These are phyloP conservation scores for Acacia melanoxylon DNA, from an alignment of 306 rosid genomes.

Conservation along the genomic window DNA sequence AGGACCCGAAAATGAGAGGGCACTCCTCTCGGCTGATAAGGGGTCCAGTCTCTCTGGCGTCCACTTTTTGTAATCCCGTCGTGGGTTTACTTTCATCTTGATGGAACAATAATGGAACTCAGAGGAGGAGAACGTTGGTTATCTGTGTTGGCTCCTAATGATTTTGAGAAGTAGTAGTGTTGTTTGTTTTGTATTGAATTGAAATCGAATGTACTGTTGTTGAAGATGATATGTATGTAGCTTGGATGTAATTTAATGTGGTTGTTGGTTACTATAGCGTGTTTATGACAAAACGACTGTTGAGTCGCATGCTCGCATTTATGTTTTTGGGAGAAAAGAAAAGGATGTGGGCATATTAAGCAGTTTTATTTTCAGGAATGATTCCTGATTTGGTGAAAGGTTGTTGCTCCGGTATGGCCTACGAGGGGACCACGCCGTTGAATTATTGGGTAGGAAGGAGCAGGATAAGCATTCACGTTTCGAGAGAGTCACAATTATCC, in stretches of 20 bases:
- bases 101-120: constrained; percentile 4
- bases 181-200: constrained; percentile 5
- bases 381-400: constrained; percentile 24
- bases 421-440: constrained; percentile 49
- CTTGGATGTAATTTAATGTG: constrained; percentile 44
- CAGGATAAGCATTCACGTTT: background rate
- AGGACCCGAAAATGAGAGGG: constrained; percentile 37
- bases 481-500: background rate
- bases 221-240: constrained; percentile 2
- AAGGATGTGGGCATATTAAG: constrained; percentile 38
- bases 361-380: constrained; percentile 9
- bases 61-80: constrained; percentile 53
- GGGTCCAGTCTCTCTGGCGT: constrained; percentile 44
- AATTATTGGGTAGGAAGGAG: constrained; percentile 44
- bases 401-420: constrained; percentile 10
- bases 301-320: constrained; percentile 71
- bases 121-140: constrained; percentile 30
- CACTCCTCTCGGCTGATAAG: constrained; percentile 54
- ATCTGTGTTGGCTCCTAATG: background rate
- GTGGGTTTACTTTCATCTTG: constrained; percentile 27
- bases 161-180: background rate
- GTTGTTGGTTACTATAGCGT: constrained; percentile 52
- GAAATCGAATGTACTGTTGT: constrained; percentile 27
- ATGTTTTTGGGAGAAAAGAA: constrained; percentile 37
- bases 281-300: constrained; percentile 24